phyloP scores from a whole-genome alignment of 345 rosid genomes.

The Jatropha curcas region DNA sequence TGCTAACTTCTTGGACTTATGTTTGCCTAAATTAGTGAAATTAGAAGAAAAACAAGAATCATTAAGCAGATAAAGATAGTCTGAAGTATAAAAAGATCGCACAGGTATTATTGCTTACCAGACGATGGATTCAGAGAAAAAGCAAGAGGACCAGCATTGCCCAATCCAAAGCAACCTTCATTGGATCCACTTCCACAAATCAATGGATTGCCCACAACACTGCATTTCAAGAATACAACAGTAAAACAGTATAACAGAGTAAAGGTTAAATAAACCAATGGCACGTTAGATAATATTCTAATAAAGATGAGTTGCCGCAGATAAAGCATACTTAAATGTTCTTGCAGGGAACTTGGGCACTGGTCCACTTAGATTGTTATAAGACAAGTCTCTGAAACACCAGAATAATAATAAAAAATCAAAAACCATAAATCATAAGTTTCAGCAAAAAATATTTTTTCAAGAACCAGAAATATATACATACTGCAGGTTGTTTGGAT shows the following conservation, averaged over 20 bases:
- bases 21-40: conserved; percentile 38
- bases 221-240: conserved; percentile 44
- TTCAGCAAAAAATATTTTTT: conserved; percentile 2
- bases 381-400: conserved; percentile 82
- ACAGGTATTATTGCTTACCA: conserved; percentile 34
- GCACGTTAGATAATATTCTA: not conserved
- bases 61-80: not conserved
- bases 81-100: not conserved
- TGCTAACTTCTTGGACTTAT: conserved; percentile 61
- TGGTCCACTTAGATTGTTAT: conserved; percentile 87
- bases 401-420: conserved; percentile 18
- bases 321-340: conserved; percentile 65
- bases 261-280: conserved; percentile 5
- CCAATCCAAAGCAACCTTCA: conserved; percentile 65
- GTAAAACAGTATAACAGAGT: conserved; percentile 1
- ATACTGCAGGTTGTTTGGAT: conserved; percentile 2
- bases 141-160: conserved; percentile 49
- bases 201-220: conserved; percentile 79
- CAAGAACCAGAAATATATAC: conserved; percentile 6
- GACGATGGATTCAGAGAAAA: conserved; percentile 54
- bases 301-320: not conserved
- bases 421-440: conserved; percentile 4
- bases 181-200: conserved; percentile 61
- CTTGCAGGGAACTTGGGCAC: conserved; percentile 75
- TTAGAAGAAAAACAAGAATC: not conserved